These are phyloP conservation scores for Trypanosoma congolense DNA, from an alignment of 208 protist genomes.

Conservation along the genomic window DNA sequence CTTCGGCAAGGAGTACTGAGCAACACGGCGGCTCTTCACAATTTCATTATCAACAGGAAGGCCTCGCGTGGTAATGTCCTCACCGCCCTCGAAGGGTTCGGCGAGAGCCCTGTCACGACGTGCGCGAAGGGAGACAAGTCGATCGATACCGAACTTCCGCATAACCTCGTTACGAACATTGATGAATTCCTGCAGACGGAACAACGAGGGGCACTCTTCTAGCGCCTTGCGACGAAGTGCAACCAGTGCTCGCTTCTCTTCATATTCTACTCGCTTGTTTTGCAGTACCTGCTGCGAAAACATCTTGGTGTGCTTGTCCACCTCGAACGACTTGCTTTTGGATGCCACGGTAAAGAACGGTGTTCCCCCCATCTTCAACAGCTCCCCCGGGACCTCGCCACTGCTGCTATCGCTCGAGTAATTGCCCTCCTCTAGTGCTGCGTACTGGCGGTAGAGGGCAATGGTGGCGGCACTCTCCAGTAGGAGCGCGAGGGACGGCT, in stretches of 20 bases:
- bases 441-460: conserved; percentile 81
- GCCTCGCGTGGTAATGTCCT: conserved; percentile 34
- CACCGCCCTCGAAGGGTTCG: conserved; percentile 65
- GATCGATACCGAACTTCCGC: conserved; percentile 64
- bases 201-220: conserved; percentile 44
- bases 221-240: conserved; percentile 43
- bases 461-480: conserved; percentile 77
- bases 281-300: conserved; percentile 82
- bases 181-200: conserved; percentile 58
- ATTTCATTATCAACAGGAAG: conserved; percentile 47
- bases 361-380: conserved; percentile 64
- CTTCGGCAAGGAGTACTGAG: conserved; percentile 80
- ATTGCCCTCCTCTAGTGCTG: conserved; percentile 61
- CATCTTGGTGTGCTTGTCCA: conserved; percentile 85
- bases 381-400: conserved; percentile 64
- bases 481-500: conserved; percentile 64
- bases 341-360: conserved; percentile 61
- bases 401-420: conserved; percentile 78
- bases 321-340: conserved; percentile 41
- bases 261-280: conserved; percentile 83
- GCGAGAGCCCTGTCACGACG: conserved; percentile 65
- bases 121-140: conserved; percentile 62
- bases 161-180: conserved; percentile 59
- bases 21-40: conserved; percentile 43
- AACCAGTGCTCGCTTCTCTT: conserved; percentile 64